Base-by-base conservation (phyloP, 768 basidiomycete genomes). In the Agrocybe chaxingu region DNA sequence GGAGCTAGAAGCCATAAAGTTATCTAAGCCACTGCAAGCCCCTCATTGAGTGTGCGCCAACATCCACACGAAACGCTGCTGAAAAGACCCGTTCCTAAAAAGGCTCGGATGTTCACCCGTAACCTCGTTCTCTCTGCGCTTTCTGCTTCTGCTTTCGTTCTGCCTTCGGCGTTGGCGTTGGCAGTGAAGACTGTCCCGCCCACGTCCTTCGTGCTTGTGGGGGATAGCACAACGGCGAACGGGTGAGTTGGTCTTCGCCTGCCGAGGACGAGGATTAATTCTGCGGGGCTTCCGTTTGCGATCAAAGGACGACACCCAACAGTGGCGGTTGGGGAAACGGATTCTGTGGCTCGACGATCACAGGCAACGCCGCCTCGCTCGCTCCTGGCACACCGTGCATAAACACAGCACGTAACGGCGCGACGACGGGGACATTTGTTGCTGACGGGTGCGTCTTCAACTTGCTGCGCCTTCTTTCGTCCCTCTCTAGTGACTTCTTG, bases 251-350 rank as follows among this genome's bases (percentile, higher is more conserved):
- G 2, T 4, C 34, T 8, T 10, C 12, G 7, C 8, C 10, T 37
- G 29, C 34, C 11, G 24, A 24, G 5, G 24, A 5, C 24, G 5
- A 24, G 24, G 18, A 9, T 8, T 32, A 3, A 8, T 8, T 46
- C 1, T 16, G 16, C 16, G 16, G 16, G 16, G 16, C 16, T 31
- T n/a, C 12, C 7, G 12, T 33, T 42, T 12, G 24, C 46, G 30
- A 37, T 41, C 24, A 45, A 46, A 69, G 67, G 11, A 70, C 70
- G 2, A 62, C 60, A n/a, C 62, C 62, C 7, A 66, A 71, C 47
- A 68, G 66, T 49, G 71, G 70, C 19, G 71, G 72, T 4, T 72
- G 72, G 73, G 71, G 72, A 16, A 72, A 73, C 43, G 71, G 72
- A 6, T 63, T 75, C 38, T 75, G 73, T 55, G 71, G 69, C 7